Evolutionary conservation across 768 basidiomycete genomes (phyloP).

Genomic region (Panus rudis): DNA sequence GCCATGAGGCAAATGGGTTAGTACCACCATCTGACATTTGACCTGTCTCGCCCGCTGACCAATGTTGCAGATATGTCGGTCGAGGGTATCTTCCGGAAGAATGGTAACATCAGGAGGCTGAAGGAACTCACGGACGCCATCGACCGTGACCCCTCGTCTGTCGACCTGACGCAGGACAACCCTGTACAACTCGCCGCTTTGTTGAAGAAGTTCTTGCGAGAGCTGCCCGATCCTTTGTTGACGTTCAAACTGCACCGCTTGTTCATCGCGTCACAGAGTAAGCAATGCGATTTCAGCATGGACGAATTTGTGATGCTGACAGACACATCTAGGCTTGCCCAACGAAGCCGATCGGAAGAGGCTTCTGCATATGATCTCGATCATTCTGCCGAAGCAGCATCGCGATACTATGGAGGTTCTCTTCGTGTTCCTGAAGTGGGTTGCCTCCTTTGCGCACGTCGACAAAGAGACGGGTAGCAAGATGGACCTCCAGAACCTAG

Average conservation of each 20-base stretch:
- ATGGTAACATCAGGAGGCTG: slow-evolving; percentile 91
- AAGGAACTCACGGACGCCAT: slow-evolving; percentile 89
- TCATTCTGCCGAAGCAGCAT: slow-evolving; percentile 87
- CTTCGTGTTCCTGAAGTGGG: slow-evolving; percentile 99
- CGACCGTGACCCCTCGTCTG: slow-evolving; percentile 87
- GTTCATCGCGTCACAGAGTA: slow-evolving; percentile 83
- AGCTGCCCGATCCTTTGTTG: slow-evolving; percentile 92
- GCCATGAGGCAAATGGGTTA: slow-evolving; percentile 99
- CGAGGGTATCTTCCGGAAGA: slow-evolving; percentile 97
- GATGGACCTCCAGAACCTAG: slow-evolving; percentile 95
- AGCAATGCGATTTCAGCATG: slow-evolving; percentile 25
- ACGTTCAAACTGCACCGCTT: slow-evolving; percentile 90
- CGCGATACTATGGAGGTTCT: slow-evolving; percentile 97
- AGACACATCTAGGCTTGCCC: slow-evolving; percentile 53
- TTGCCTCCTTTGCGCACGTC: slow-evolving; percentile 91
- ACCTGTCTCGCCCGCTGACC: slow-evolving; percentile 5
- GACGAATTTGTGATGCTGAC: slow-evolving; percentile 10
- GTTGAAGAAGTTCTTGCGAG: slow-evolving; percentile 94
- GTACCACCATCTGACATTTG: slow-evolving; percentile 21
- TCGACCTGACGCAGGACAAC: slow-evolving; percentile 91
- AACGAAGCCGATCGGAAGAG: slow-evolving; percentile 73
- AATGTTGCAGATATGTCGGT: slow-evolving; percentile 94
- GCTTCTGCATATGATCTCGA: slow-evolving; percentile 76
- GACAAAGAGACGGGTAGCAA: slow-evolving; percentile 96
- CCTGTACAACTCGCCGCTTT: slow-evolving; percentile 95